A percentile compares a stretch with the other conserved stretches of the same genome.
phyloP scores from a whole-genome alignment of 352 stramenopile species.

The Thraustochytrium striatum region DNA sequence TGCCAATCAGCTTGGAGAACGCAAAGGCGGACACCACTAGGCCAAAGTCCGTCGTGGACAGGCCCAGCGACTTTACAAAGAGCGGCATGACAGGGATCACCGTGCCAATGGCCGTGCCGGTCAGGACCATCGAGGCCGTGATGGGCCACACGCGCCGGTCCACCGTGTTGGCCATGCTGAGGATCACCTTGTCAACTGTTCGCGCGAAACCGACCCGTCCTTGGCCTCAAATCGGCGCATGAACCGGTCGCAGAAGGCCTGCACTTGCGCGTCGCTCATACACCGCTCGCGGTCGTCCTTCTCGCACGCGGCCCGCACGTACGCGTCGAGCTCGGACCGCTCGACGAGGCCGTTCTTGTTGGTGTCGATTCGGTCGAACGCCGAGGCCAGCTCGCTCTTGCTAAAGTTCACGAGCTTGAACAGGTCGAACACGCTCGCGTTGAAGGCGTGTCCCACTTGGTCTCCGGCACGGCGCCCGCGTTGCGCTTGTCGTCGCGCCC shows the following conservation, averaged over 20 bases:
- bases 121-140: conserved; percentile 63
- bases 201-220: background rate
- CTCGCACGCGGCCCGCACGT: background rate
- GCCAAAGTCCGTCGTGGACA: conserved; percentile 61
- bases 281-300: conserved; percentile 2
- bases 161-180: conserved; percentile 36
- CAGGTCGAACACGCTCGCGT: conserved; percentile 18
- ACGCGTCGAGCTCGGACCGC: background rate
- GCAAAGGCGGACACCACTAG: conserved; percentile 64
- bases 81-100: conserved; percentile 67
- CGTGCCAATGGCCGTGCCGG: conserved; percentile 63
- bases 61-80: conserved; percentile 60
- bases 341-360: conserved; percentile 41
- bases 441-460: conserved; percentile 44
- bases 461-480: background rate
- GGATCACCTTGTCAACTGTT: conserved; percentile 37
- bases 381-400: conserved; percentile 6
- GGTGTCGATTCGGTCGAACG: conserved; percentile 25
- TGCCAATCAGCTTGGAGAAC: conserved; percentile 63
- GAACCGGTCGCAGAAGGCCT: background rate
- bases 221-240: conserved; percentile 8
- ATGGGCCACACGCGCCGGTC: conserved; percentile 58
- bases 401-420: conserved; percentile 39
- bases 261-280: background rate
- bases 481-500: no score